These are phyloP conservation scores for Orbilia blumenaviensis DNA, from an alignment of 2,329 filamentous ascomycete genomes.

Conservation along the genomic window DNA sequence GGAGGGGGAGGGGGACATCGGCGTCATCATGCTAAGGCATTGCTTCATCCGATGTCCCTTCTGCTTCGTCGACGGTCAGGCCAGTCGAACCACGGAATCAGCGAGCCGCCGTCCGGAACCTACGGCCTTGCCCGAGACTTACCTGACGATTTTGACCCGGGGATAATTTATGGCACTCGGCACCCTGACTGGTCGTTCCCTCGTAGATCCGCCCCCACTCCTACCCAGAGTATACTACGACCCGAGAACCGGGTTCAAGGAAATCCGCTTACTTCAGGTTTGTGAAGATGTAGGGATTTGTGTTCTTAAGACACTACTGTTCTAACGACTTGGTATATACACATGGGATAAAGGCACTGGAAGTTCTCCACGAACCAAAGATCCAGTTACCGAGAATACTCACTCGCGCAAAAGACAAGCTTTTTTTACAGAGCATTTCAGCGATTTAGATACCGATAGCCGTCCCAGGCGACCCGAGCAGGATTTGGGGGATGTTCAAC, in stretches of 20 bases:
- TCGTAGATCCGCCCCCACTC: slow-evolving; percentile 67
- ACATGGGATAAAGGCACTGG: slow-evolving; percentile 13
- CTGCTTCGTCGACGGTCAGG: slow-evolving; percentile 68
- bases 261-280: slow-evolving; percentile 19
- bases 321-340: slow-evolving; percentile 16
- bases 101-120: slow-evolving; percentile 17
- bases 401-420: slow-evolving; percentile 40
- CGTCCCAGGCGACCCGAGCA: not conserved
- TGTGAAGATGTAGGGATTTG: slow-evolving; percentile 1
- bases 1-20: slow-evolving; percentile 28
- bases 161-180: slow-evolving; percentile 67
- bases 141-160: slow-evolving; percentile 69
- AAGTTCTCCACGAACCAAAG: slow-evolving; percentile 8
- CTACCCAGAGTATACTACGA: slow-evolving; percentile 54
- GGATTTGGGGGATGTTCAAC: not conserved
- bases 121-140: slow-evolving; percentile 59
- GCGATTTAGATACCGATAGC: slow-evolving; percentile 18
- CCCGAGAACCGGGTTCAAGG: slow-evolving; percentile 5
- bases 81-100: slow-evolving; percentile 61
- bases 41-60: slow-evolving; percentile 65
- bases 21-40: slow-evolving; percentile 53
- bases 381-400: not conserved
- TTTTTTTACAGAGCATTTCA: slow-evolving; percentile 49
- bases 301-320: not conserved
- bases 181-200: slow-evolving; percentile 72